Evolutionary conservation across 495 filamentous ascomycete species (phyloP), one percentile per base, ranked within the genome.

Genomic region (Talaromyces stipitatus): DNA sequence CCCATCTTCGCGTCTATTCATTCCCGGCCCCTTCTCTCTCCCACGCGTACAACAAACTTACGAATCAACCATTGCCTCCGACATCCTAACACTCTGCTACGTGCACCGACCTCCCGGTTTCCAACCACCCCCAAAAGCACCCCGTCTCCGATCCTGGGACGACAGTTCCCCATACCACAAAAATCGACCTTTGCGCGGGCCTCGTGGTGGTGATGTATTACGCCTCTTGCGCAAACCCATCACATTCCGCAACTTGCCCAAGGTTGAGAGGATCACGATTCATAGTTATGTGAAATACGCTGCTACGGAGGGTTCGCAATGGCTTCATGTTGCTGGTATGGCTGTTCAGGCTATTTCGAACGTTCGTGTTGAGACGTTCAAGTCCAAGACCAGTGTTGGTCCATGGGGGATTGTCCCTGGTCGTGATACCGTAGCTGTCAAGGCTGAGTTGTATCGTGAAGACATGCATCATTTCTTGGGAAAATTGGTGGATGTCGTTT

Each of bases 11-110:
- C 86, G 94, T 67, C 73, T 87, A 53, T 98, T 91, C 75, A 76
- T 87, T n/a, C 94, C 94, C 1, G 95, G 95, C 4, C 94, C 94
- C 7, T 98, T 97, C 79, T 86, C 85, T 69, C 75, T 88, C 23
- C 90, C 94, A 24, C 87, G 94, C 61, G 82, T 96, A 47, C 83
- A 89, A 67, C 90, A 97, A 69, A 97, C 92, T 56, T 96, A 87
- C 80, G 79, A 90, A 64, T 82, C 83, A 50, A 95, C 90, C 60
- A 76, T 95, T 59, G 86, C 89, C 48, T 79, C 90, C n/a, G 95
- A 98, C 73, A 82, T 97, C 62, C 83, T 97, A 69, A 89, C 89
- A 38, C 81, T 97, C 48, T 80, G 86, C 64, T 98, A 98, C 78
- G 78, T 79, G 27, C 95, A 98, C 76, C 63, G 68, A 54, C 83